These are phyloP conservation scores for Aspergillus neoniger DNA, from an alignment of 2,329 filamentous ascomycete species.

Conservation along the genomic window DNA sequence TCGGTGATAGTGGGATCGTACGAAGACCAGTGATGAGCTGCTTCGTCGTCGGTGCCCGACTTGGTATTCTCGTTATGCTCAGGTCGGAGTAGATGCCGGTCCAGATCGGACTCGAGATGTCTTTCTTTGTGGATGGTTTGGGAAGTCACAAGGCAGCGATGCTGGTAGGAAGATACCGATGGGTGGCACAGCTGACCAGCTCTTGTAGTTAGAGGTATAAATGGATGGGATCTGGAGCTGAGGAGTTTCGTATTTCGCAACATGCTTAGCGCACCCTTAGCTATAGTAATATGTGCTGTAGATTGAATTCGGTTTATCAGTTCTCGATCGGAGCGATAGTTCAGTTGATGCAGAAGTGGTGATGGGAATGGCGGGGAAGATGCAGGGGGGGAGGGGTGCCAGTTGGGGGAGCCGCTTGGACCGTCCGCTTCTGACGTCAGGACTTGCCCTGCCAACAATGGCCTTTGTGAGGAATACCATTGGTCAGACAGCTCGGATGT, in stretches of 20 bases:
- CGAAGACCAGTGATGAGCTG: constrained; percentile 27
- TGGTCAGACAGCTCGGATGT: background rate
- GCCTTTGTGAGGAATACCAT: background rate
- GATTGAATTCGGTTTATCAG: background rate
- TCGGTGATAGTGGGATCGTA: constrained; percentile 28
- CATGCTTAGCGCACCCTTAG: background rate
- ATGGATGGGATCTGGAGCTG: background rate
- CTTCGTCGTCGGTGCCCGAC: constrained; percentile 31
- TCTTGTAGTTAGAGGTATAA: background rate
- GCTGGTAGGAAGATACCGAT: background rate
- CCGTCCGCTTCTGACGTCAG: background rate
- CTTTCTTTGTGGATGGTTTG: background rate
- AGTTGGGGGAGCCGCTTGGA: background rate
- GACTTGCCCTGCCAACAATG: background rate
- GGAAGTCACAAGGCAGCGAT: background rate
- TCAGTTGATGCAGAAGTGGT: background rate
- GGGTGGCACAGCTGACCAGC: background rate
- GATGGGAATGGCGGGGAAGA: background rate
- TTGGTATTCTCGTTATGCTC: constrained; percentile 25
- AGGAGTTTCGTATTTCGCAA: background rate
- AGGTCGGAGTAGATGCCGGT: constrained; percentile 24
- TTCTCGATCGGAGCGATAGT: background rate
- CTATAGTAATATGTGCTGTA: background rate
- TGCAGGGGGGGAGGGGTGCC: background rate
- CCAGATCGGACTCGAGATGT: constrained; percentile 10